Conservation (phyloP, 192 early-diverging fungal genomes). For the Podila epigama region DNA sequence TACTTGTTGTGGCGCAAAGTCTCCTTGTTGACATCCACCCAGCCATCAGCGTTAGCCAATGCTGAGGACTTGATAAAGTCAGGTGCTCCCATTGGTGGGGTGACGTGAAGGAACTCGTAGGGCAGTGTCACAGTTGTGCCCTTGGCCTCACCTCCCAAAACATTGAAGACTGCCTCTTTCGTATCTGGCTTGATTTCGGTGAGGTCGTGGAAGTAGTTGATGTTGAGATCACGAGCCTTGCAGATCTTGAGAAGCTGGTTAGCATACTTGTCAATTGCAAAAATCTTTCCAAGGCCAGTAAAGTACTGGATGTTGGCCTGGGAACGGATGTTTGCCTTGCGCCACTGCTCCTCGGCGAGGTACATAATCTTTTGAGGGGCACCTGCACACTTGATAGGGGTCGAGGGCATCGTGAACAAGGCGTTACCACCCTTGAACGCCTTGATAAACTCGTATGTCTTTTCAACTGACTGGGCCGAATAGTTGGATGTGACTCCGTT, state of each 20-base stretch:
- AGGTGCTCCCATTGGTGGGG: slow-evolving; percentile 84
- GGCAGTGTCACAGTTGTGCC: slow-evolving; percentile 63
- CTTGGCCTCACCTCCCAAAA: slow-evolving; percentile 61
- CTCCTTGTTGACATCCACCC: slow-evolving; percentile 81
- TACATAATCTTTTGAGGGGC: slow-evolving; percentile 91
- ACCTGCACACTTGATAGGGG: slow-evolving; percentile 90
- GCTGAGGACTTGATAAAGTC: slow-evolving; percentile 75
- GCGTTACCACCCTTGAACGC: slow-evolving; percentile 78
- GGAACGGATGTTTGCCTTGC: slow-evolving; percentile 72
- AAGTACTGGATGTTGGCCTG: slow-evolving; percentile 77
- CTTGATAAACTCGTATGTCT: slow-evolving; percentile 77
- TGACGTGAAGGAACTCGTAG: slow-evolving; percentile 88
- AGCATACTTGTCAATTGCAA: slow-evolving; percentile 86
- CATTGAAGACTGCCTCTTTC: slow-evolving; percentile 78
- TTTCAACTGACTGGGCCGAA: slow-evolving; percentile 72
- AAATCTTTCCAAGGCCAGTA: slow-evolving; percentile 86
- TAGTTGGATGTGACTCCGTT: slow-evolving; percentile 89
- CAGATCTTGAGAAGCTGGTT: slow-evolving; percentile 71
- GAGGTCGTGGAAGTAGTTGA: slow-evolving; percentile 78
- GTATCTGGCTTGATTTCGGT: slow-evolving; percentile 68
- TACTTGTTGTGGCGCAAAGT: slow-evolving; percentile 84
- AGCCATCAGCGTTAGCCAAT: slow-evolving; percentile 80
- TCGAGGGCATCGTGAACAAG: slow-evolving; percentile 87
- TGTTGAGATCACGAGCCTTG: slow-evolving; percentile 69
- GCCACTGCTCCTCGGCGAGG: slow-evolving; percentile 84